Conservation (phyloP, 495 filamentous ascomycete genomes). For the Clohesyomyces aquaticus region DNA sequence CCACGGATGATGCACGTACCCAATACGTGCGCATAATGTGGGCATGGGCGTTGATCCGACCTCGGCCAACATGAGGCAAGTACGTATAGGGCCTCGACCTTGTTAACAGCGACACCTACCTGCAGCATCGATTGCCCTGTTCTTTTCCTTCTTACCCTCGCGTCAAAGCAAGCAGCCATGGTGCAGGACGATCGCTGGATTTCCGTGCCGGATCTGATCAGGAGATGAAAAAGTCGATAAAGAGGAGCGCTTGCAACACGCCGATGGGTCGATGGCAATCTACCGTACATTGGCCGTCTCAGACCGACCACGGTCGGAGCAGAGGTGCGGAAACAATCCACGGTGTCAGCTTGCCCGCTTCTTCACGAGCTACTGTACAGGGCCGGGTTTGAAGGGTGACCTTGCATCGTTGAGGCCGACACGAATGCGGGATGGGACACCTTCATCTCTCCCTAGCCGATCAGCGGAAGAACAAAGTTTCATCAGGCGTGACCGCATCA, state of each 20-base stretch:
- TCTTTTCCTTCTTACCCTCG: not conserved
- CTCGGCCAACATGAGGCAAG: not conserved
- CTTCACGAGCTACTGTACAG: too few species aligned
- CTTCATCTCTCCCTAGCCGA: conserved; percentile 3
- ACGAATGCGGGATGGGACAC: not conserved
- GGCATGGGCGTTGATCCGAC: not conserved
- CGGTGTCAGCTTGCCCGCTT: too few species aligned
- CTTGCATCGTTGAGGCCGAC: conserved; percentile 2
- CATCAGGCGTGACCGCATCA: conserved; percentile 3
- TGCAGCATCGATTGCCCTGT: not conserved
- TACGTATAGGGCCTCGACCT: not conserved
- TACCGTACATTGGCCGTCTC: too few species aligned
- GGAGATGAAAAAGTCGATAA: too few species aligned
- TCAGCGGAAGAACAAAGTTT: conserved; percentile 27
- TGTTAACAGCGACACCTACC: not conserved
- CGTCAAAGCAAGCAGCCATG: not conserved
- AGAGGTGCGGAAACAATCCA: too few species aligned
- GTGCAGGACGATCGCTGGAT: too few species aligned
- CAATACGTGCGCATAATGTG: not conserved
- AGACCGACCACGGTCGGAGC: too few species aligned
- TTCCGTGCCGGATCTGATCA: too few species aligned
- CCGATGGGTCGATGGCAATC: too few species aligned
- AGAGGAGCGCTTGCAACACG: too few species aligned
- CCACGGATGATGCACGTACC: not conserved
- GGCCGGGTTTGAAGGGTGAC: too few species aligned